These are phyloP conservation scores for Coniosporium tulheliwenetii DNA, from an alignment of 2,329 filamentous ascomycete species.

Conservation along the genomic window DNA sequence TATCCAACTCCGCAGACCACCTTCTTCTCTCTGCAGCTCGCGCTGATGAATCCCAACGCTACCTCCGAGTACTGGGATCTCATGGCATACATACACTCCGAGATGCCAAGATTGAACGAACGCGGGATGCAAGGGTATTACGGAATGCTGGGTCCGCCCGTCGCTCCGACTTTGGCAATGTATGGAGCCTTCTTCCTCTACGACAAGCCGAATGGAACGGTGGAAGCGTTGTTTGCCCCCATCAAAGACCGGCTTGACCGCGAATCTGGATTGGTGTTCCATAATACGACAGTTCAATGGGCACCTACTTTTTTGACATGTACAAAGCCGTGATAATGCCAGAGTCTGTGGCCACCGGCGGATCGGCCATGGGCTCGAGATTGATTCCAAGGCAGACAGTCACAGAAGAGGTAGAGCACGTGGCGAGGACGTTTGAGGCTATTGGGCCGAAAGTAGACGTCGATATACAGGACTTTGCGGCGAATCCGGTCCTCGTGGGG, in stretches of 20 bases:
- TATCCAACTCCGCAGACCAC: conserved; percentile 2
- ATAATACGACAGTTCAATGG: no score
- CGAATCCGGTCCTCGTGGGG: conserved; percentile 10
- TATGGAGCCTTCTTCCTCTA: no score
- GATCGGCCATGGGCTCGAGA: no score
- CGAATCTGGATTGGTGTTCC: no score
- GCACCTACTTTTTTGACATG: no score
- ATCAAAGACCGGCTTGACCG: no score
- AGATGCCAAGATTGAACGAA: conserved; percentile 11
- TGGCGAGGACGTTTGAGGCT: conserved; percentile 6
- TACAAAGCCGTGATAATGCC: no score
- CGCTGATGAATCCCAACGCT: conserved; percentile 3
- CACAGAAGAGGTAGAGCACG: background rate
- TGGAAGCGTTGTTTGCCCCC: no score
- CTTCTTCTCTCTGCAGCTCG: conserved; percentile 1
- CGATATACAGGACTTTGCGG: conserved; percentile 5
- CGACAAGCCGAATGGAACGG: no score
- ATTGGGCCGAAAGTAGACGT: conserved; percentile 6
- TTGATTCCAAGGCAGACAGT: conserved; percentile 3
- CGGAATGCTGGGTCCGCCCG: no score
- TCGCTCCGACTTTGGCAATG: no score
- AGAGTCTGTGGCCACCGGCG: no score
- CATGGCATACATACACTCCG: conserved; percentile 9
- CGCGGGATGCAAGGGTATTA: conserved; percentile 14
- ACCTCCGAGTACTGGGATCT: conserved; percentile 8